Percentiles rank a stretch among this genome's conserved stretches.
These are phyloP conservation scores for Thalassiosira profunda DNA, from an alignment of 108 stramenopile species.

Conservation along the genomic window DNA sequence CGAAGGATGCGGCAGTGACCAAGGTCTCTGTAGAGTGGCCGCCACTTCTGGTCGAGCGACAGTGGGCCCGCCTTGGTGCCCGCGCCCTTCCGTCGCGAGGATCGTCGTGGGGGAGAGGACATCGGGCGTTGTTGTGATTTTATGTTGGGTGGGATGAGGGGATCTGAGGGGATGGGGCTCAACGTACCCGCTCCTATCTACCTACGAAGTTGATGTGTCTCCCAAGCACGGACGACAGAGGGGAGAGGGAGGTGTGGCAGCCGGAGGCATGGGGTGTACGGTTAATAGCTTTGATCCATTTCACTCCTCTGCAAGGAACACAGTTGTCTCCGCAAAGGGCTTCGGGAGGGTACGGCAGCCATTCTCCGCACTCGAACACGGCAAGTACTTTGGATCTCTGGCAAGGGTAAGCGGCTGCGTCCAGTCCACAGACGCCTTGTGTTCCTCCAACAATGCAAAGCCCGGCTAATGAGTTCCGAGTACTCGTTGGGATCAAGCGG, in stretches of 20 bases:
- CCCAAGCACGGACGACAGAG: no score
- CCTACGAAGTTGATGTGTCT: no score
- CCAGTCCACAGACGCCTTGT: conserved; percentile 52
- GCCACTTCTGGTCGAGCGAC: conserved; percentile 4
- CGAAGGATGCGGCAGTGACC: conserved; percentile 19
- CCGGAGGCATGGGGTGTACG: no score
- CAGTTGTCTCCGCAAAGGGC: no score
- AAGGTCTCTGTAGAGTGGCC: conserved; percentile 23
- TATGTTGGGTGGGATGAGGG: no score
- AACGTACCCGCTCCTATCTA: no score
- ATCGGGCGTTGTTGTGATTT: no score
- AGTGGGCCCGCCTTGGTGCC: conserved; percentile 6
- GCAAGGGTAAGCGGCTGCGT: conserved; percentile 45
- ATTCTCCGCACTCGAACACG: conserved; percentile 47
- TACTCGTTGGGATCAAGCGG: conserved; percentile 58
- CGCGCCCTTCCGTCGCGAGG: neutral
- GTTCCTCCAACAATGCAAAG: conserved; percentile 15
- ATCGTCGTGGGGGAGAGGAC: conserved; percentile 16
- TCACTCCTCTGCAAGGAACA: no score
- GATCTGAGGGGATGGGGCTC: no score
- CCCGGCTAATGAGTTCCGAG: conserved; percentile 21
- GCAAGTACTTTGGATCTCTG: conserved; percentile 45
- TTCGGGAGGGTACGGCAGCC: conserved; percentile 52
- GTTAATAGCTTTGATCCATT: no score
- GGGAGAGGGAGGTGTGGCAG: no score